Evolutionary conservation across 2,329 filamentous ascomycete genomes (phyloP).

Genomic region (Diaporthe sp.): DNA sequence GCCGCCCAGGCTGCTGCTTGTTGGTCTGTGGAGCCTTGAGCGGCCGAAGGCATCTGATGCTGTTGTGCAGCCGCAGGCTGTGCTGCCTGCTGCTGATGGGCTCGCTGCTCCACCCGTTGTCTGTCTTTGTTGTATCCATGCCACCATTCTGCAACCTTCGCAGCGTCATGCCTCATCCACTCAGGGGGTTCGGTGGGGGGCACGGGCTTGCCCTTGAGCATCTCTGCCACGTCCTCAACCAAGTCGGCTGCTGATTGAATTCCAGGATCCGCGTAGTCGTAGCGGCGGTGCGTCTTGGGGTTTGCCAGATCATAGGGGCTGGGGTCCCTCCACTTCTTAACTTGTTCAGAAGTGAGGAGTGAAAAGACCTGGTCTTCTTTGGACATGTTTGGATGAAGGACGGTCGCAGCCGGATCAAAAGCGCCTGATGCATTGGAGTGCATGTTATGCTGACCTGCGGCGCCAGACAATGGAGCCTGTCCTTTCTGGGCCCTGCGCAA

Average conservation of each 20-base stretch:
- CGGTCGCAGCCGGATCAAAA: constrained; percentile 40
- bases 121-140: constrained; percentile 59
- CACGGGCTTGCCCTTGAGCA: constrained; percentile 61
- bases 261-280: constrained; percentile 59
- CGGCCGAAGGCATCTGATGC: constrained; percentile 32
- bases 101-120: constrained; percentile 42
- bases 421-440: constrained; percentile 47
- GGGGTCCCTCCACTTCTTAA: constrained; percentile 59
- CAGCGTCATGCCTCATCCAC: constrained; percentile 63
- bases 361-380: constrained; percentile 58
- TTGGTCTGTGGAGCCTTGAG: constrained; percentile 46
- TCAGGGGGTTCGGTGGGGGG: constrained; percentile 66
- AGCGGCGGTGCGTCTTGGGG: constrained; percentile 50
- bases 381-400: constrained; percentile 48
- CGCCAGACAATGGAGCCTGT: constrained; percentile 25
- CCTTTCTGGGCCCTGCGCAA: constrained; percentile 52
- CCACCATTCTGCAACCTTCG: constrained; percentile 67
- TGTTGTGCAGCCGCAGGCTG: constrained; percentile 31
- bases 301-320: constrained; percentile 54
- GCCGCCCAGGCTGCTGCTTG: constrained; percentile 55
- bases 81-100: constrained; percentile 40
- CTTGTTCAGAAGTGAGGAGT: constrained; percentile 60
- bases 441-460: constrained; percentile 21
- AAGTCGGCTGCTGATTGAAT: constrained; percentile 59
- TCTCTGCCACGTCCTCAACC: constrained; percentile 59